These are phyloP conservation scores for Euptelea pleiosperma DNA, from an alignment of 164 flowering plant genomes.

Conservation along the genomic window DNA sequence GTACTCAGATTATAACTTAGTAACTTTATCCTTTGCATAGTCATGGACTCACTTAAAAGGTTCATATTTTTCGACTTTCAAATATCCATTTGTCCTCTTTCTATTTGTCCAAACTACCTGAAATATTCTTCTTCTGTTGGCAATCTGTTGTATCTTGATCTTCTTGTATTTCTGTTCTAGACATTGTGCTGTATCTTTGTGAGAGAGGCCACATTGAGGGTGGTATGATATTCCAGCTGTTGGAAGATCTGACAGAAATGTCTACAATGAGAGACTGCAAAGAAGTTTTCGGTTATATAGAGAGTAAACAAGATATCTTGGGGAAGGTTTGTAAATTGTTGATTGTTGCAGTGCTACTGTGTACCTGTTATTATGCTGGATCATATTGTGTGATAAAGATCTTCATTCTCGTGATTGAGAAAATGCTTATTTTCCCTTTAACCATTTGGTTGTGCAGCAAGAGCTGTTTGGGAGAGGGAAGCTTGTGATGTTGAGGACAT, in stretches of 20 bases:
- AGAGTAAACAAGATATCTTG: conserved; percentile 92
- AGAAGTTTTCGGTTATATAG: conserved; percentile 91
- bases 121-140: neutral
- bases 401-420: too few relatives aligned
- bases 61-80: neutral
- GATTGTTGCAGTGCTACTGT: neutral
- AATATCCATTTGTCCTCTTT: neutral
- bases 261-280: conserved; percentile 97
- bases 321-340: conserved; percentile 64
- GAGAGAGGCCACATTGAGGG: conserved; percentile 96
- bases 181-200: conserved; percentile 92
- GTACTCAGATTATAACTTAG: neutral
- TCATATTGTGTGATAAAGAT: conserved; percentile 1
- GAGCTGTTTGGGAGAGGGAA: conserved; percentile 97
- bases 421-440: neutral
- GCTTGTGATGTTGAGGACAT: conserved; percentile 98
- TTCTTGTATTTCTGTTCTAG: conserved; percentile 29
- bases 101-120: neutral
- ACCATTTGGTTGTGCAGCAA: conserved; percentile 45
- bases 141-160: conserved; percentile 10
- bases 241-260: conserved; percentile 99
- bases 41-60: neutral
- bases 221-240: conserved; percentile 96
- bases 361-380: neutral
- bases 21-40: neutral